A percentile compares a stretch with the other conserved stretches of the same genome.
Conservation (phyloP, 2,329 filamentous ascomycete species). For the Penicillium digitatum region DNA sequence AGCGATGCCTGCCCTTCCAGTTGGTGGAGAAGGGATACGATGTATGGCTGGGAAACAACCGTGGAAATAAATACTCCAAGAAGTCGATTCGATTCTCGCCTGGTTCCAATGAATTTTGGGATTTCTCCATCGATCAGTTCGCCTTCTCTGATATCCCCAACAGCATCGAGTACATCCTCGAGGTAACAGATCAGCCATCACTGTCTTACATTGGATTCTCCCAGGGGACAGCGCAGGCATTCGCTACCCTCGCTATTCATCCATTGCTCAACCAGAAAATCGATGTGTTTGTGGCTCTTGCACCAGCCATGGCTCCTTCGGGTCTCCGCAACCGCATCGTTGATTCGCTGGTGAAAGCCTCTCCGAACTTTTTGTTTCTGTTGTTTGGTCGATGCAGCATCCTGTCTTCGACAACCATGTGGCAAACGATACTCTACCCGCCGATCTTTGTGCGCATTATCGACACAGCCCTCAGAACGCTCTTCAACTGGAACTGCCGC, state of each 20-base stretch:
- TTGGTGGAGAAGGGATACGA: constrained; percentile 90
- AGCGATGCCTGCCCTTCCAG: constrained; percentile 81
- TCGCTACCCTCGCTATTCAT: constrained; percentile 87
- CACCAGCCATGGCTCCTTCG: constrained; percentile 92
- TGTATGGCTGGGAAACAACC: constrained; percentile 96
- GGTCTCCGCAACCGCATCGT: constrained; percentile 87
- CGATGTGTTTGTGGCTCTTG: constrained; percentile 92
- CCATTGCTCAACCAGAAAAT: constrained; percentile 88
- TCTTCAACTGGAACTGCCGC: constrained; percentile 82
- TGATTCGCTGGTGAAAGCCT: constrained; percentile 88
- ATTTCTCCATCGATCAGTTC: constrained; percentile 98
- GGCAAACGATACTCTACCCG: constrained; percentile 92
- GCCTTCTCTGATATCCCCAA: constrained; percentile 97
- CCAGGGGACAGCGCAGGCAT: constrained; percentile 94
- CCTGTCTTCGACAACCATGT: constrained; percentile 89
- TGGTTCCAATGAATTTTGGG: constrained; percentile 77
- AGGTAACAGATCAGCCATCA: constrained; percentile 74
- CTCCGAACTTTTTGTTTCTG: constrained; percentile 85
- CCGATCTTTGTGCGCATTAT: constrained; percentile 87
- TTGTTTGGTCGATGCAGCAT: constrained; percentile 90
- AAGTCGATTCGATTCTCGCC: constrained; percentile 78
- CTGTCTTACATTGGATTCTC: constrained; percentile 96
- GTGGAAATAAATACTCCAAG: constrained; percentile 98
- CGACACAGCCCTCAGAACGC: constrained; percentile 72
- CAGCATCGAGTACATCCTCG: constrained; percentile 85